Conservation (phyloP, 108 stramenopile genomes). For the Cyclotella kingstonii region DNA sequence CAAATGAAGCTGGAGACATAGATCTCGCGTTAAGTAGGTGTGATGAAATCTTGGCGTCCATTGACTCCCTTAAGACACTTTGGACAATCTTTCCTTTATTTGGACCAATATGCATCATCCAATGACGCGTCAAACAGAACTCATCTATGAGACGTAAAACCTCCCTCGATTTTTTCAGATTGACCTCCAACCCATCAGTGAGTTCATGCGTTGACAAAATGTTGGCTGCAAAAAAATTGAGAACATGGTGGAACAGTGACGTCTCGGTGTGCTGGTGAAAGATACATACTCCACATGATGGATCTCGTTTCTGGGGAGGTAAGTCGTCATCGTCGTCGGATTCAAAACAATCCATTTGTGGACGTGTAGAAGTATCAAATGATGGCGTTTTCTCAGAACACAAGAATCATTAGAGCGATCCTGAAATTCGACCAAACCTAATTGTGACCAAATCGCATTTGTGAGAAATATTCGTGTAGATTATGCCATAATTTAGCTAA, state of each 20-base stretch:
- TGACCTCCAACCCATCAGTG: neutral
- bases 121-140: constrained; percentile 75
- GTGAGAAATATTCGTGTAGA: too few species aligned
- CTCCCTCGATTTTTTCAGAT: neutral
- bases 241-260: constrained; percentile 21
- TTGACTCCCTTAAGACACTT: constrained; percentile 21
- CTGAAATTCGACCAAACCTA: too few species aligned
- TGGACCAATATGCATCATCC: constrained; percentile 93
- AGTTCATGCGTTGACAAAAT: neutral
- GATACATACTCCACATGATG: constrained; percentile 20
- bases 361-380: too few species aligned
- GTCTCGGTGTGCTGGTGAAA: constrained; percentile 26
- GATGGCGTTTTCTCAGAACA: too few species aligned
- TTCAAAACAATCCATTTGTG: constrained; percentile 3
- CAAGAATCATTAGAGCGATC: too few species aligned
- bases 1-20: constrained; percentile 23
- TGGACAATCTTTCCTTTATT: constrained; percentile 66
- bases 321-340: constrained; percentile 3
- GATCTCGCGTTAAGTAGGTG: constrained; percentile 2
- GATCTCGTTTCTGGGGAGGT: constrained; percentile 8
- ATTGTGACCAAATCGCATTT: too few species aligned
- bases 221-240: neutral
- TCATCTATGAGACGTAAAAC: constrained; percentile 63
- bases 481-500: too few species aligned
- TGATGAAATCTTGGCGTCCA: constrained; percentile 8